Conservation (phyloP, 2,329 filamentous ascomycete species). For the Dactylellina drechsleri region DNA sequence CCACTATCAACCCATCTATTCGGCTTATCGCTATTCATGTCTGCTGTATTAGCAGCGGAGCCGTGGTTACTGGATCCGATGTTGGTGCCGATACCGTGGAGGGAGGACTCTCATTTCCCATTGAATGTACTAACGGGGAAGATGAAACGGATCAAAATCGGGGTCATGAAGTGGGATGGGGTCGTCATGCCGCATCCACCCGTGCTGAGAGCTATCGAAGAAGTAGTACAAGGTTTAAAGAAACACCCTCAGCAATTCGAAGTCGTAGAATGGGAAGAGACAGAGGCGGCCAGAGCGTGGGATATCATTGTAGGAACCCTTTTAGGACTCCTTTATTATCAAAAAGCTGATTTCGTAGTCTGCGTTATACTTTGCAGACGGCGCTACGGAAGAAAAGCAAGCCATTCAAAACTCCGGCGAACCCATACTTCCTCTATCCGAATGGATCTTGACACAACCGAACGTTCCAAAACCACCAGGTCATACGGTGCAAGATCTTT, state of each 20-base stretch:
- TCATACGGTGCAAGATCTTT: conserved; percentile 63
- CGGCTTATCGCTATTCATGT: conserved; percentile 53
- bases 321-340: neutral
- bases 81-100: conserved; percentile 53
- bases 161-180: conserved; percentile 70
- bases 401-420: conserved; percentile 69
- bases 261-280: conserved; percentile 68
- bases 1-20: conserved; percentile 66
- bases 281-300: conserved; percentile 67
- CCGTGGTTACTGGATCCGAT: conserved; percentile 55
- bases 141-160: conserved; percentile 69
- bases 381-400: conserved; percentile 67
- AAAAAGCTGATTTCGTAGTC: conserved; percentile 54
- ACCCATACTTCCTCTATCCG: conserved; percentile 69
- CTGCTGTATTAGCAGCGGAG: conserved; percentile 35
- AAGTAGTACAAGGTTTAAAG: conserved; percentile 67
- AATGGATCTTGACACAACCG: conserved; percentile 70
- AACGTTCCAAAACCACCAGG: conserved; percentile 61
- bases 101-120: conserved; percentile 43
- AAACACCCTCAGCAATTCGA: conserved; percentile 66
- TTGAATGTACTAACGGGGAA: conserved; percentile 45
- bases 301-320: conserved; percentile 63
- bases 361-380: conserved; percentile 70
- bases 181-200: conserved; percentile 72
- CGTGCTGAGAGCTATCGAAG: conserved; percentile 68